Evolutionary conservation across 768 basidiomycete species (phyloP).

Genomic region (Termitomyces sp.): DNA sequence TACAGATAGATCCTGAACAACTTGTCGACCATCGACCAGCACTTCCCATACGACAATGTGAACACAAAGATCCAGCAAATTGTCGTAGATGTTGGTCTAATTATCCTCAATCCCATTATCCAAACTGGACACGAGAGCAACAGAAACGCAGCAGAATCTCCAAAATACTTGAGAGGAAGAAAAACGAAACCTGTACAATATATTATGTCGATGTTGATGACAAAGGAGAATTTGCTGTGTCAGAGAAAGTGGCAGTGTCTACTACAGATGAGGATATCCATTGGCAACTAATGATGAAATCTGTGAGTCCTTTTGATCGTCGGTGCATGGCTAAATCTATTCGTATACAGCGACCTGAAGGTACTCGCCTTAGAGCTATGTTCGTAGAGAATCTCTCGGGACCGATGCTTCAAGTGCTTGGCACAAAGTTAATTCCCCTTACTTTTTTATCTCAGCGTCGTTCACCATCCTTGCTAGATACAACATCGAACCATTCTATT

Average conservation of each 20-base stretch:
- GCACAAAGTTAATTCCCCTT: slow-evolving; percentile 28
- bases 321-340: not conserved
- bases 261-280: slow-evolving; percentile 18
- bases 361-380: slow-evolving; percentile 39
- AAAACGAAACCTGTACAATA: slow-evolving; percentile 22
- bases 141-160: slow-evolving; percentile 31
- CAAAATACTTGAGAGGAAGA: slow-evolving; percentile 17
- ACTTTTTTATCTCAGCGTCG: not conserved
- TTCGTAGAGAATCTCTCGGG: slow-evolving; percentile 47
- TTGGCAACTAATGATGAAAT: slow-evolving; percentile 26
- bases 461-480: slow-evolving; percentile 24
- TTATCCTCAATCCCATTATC: slow-evolving; percentile 49
- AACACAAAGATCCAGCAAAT: slow-evolving; percentile 12
- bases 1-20: slow-evolving; percentile 22
- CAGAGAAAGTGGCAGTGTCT: slow-evolving; percentile 15
- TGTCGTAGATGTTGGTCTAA: slow-evolving; percentile 26
- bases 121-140: slow-evolving; percentile 48
- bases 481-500: slow-evolving; percentile 58
- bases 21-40: slow-evolving; percentile 14
- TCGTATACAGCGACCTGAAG: slow-evolving; percentile 17
- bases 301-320: slow-evolving; percentile 19
- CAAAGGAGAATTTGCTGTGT: slow-evolving; percentile 25
- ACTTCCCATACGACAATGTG: slow-evolving; percentile 14
- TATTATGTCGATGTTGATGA: slow-evolving; percentile 34
- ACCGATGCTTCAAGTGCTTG: slow-evolving; percentile 50